These are phyloP conservation scores for Echeveria elegans DNA, from an alignment of 164 flowering plant species.

Conservation along the genomic window DNA sequence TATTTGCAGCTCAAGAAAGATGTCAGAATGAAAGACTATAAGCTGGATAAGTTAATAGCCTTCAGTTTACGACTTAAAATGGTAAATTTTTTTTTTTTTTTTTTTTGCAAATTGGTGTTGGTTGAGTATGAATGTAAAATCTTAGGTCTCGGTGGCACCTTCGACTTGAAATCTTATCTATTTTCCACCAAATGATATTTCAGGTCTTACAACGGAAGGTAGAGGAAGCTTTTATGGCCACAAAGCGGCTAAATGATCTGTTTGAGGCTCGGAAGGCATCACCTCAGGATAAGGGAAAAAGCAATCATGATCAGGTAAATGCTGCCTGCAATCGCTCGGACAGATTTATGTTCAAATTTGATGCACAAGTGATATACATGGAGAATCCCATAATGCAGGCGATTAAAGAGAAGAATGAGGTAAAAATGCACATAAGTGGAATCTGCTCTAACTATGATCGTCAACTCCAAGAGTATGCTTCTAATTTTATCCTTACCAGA, in stretches of 20 bases:
- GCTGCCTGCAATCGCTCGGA: not conserved
- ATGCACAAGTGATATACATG: not conserved
- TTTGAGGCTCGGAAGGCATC: conserved; percentile 61
- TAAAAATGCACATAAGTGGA: conserved; percentile 50
- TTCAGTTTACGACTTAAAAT: conserved; percentile 76
- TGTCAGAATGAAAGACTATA: conserved; percentile 67
- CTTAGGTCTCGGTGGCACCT: not conserved
- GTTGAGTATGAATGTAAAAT: not conserved
- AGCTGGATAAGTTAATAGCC: conserved; percentile 67
- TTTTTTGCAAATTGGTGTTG: not conserved
- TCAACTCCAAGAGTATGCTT: conserved; percentile 68
- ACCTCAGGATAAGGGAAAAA: conserved; percentile 37
- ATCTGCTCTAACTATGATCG: conserved; percentile 63
- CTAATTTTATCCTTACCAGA: not conserved
- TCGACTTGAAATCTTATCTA: no score
- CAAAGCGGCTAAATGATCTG: conserved; percentile 65
- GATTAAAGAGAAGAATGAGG: conserved; percentile 62
- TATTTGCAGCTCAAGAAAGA: conserved; percentile 76
- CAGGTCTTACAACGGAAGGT: conserved; percentile 86
- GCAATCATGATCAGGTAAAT: not conserved
- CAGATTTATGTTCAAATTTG: not conserved
- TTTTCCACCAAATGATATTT: not conserved
- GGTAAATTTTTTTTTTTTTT: conserved; percentile 37
- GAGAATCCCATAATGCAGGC: conserved; percentile 45
- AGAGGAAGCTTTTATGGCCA: conserved; percentile 76